phyloP scores from a whole-genome alignment of 352 stramenopile genomes.

The Globisporangium spiculum region DNA sequence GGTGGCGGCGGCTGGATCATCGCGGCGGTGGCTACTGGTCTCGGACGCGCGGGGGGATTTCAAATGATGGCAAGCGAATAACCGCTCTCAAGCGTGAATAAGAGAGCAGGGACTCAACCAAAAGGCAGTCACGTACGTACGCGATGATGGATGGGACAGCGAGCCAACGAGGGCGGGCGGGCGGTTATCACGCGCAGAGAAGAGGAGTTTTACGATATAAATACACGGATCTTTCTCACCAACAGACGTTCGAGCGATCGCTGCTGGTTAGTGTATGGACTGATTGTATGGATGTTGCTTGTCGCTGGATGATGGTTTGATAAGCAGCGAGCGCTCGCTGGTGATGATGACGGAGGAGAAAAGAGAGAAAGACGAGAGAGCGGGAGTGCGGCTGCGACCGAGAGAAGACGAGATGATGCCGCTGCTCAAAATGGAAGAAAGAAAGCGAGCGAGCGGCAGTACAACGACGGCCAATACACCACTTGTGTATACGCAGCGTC shows the following conservation, averaged over 20 bases:
- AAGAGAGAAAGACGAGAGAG: background rate
- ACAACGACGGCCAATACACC: background rate
- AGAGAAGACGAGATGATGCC: conserved; percentile 5
- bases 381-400: background rate
- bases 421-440: background rate
- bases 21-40: conserved; percentile 1
- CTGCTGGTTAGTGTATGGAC: background rate
- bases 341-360: background rate
- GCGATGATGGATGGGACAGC: background rate
- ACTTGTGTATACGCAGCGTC: background rate
- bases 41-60: background rate
- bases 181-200: conserved; percentile 2
- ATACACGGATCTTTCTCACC: background rate
- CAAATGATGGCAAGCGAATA: conserved; percentile 9
- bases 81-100: conserved; percentile 1
- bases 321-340: background rate
- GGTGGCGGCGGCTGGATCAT: conserved; percentile 7
- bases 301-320: background rate
- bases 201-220: conserved; percentile 8
- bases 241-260: background rate
- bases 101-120: background rate
- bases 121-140: background rate
- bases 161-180: background rate
- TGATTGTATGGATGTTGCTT: background rate
- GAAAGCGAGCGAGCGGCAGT: background rate